These are phyloP conservation scores for Psilocybe tampanensis DNA, from an alignment of 768 basidiomycete genomes.

Conservation along the genomic window DNA sequence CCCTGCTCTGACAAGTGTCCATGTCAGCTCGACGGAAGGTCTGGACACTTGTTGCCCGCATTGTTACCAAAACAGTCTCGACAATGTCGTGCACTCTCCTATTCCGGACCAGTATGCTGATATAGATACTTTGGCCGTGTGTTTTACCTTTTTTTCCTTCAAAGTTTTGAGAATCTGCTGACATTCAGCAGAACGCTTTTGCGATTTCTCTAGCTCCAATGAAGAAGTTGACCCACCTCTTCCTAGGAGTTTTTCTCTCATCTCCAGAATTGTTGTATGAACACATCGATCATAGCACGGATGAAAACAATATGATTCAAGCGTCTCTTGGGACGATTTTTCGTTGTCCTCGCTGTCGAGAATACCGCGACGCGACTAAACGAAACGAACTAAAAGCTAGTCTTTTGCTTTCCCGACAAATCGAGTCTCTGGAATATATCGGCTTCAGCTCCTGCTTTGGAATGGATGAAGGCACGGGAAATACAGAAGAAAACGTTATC, in stretches of 20 bases:
- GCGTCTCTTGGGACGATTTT: conserved; percentile 29
- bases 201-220: conserved; percentile 29
- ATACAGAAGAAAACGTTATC: conserved; percentile 2
- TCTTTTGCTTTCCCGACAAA: conserved; percentile 42
- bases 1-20: conserved; percentile 46
- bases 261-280: conserved; percentile 48
- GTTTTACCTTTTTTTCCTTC: conserved; percentile 24
- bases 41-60: conserved; percentile 63
- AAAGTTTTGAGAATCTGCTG: neutral
- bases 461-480: conserved; percentile 11
- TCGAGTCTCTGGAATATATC: conserved; percentile 46
- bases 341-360: conserved; percentile 38
- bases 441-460: conserved; percentile 52
- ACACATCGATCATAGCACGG: conserved; percentile 44
- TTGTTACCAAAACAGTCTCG: conserved; percentile 66
- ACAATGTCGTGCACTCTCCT: conserved; percentile 60
- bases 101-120: conserved; percentile 52
- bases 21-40: conserved; percentile 62
- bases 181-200: conserved; percentile 13
- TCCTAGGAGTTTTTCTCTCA: conserved; percentile 67
- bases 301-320: conserved; percentile 27
- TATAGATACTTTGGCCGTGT: conserved; percentile 52
- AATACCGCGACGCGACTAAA: conserved; percentile 33
- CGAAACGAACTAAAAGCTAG: conserved; percentile 50
- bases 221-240: conserved; percentile 47